Base-by-base conservation (phyloP, 805 yeast genomes). In the Candida orba region DNA sequence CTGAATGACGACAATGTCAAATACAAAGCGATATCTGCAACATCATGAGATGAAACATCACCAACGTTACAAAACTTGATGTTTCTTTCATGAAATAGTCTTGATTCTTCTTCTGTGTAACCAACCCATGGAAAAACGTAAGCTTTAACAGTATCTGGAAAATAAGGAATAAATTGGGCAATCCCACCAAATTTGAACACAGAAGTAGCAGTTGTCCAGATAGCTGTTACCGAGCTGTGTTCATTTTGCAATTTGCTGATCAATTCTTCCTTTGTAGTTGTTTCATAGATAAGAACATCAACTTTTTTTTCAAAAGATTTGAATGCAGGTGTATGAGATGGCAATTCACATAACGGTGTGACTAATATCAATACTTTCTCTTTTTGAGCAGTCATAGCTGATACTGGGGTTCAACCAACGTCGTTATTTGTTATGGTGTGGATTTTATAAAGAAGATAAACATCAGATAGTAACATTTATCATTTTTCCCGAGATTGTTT, bases 11-110 rank as follows among this genome's bases (percentile, higher is more conserved):
- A 70, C 45, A 84, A 57, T 0, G 84, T 66, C 50, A 80, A 69
- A 54, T 66, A 73, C 35, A 83, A 63, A 2, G 81, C 91, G 43
- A 79, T 63, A 50, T 85, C 95, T 4, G 90, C 84, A 29, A 85
- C 95, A 13, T 84, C 81, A 36, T 69, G 75, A 2, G 84, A 75
- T 0, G 83, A 78, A 31, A 69, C 64, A 6, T 73, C 64, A 46
- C 85, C 75, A 44, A 79, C 79, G 54, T 85, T 81, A 46, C 84
- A 76, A 47, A 85, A 66, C 9, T 64, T 54, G 27, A 85, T 75
- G 13, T 71, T 73, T 35, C 71, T 67, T 27, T 63, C 67, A 24
- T 66, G 59, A 60, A 81, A 59, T 14, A 56, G 66, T 10, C 49
- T 48, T 2, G 70, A 73, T 52, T 78, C 79, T 45, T 73, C 69